Evolutionary conservation across 148 eudicot species (phyloP), one percentile per base, ranked within the genome.

Genomic region (Mesembryanthemum crystallinum): DNA sequence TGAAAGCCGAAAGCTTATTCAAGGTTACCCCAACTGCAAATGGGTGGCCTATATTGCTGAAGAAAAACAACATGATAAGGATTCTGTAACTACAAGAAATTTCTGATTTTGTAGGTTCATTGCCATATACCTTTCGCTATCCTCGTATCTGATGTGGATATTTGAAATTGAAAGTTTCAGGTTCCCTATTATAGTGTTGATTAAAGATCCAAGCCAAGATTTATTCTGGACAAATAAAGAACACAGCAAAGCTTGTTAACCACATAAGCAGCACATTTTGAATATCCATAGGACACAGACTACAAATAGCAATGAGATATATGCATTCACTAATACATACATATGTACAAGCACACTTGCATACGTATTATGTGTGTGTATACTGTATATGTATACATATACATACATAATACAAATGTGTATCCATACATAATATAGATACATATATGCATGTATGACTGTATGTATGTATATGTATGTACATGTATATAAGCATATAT

Each of bases 71-170:
- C 62, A 64, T 59, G 57, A 75, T 80, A 67, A 83, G 86, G 67
- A 17, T 49, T 57, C 23, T 32, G 73, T 27, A 62, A 35, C 49
- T 52, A 55, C 64, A 76, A 73, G 10, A 76, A 76, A 57, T 27
- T n/a, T 65, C 69, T 29, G 71, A 5, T 52, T 32, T 43, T 13
- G 62, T 75, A 73, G 64, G 54, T 62, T 54, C 30, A 27, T 35
- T 33, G 69, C 60, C 35, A 62, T 57, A 57, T 83, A 96, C 99
- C 99, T 96, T 87, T 96, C 99, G 80, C 79, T 67, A 86, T 96
- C 99, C 85, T 92, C 99, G 75, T 95, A 95, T 92, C 99, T 88
- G 84, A 95, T 88, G 81, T 95, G 99, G 63, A 96, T 87, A 77
- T 93, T 96, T 76, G 99, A 92, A 73, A 96, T 90, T n/a, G 99